These are phyloP conservation scores for Nannochloris sp. DNA, from an alignment of 139 green algal species.

Conservation along the genomic window DNA sequence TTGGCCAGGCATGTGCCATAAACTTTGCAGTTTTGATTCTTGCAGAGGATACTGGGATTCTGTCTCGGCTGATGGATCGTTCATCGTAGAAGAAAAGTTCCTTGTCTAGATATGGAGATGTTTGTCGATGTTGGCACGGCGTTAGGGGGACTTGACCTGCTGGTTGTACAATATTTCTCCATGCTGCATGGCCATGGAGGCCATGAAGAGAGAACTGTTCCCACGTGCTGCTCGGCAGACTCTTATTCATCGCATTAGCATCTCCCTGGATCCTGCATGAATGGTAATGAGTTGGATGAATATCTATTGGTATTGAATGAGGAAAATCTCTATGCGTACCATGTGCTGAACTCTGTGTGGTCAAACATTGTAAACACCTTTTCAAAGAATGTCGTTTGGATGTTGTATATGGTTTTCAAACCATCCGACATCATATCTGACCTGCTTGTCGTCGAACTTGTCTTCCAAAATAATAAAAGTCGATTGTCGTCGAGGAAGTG, in stretches of 20 bases:
- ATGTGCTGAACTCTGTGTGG: background rate
- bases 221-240: conserved; percentile 6
- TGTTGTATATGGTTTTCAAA: conserved; percentile 4
- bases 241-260: too few species aligned
- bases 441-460: background rate
- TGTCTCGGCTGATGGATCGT: background rate
- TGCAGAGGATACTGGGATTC: background rate
- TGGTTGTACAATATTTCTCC: background rate
- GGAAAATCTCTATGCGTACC: too few species aligned
- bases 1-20: conserved; percentile 13
- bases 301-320: too few species aligned
- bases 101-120: conserved; percentile 20
- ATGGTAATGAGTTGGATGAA: too few species aligned
- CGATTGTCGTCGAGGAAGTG: background rate
- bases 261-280: too few species aligned
- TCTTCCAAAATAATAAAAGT: conserved; percentile 4
- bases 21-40: conserved; percentile 20
- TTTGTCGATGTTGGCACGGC: conserved; percentile 15
- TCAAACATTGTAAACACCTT: background rate
- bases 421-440: background rate
- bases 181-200: background rate
- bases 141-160: background rate
- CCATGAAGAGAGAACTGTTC: conserved; percentile 9
- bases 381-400: conserved; percentile 1
- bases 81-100: conserved; percentile 13